These are phyloP conservation scores for Paracorniculantispora psalliotae DNA, from an alignment of 2,329 filamentous ascomycete species.

Conservation along the genomic window DNA sequence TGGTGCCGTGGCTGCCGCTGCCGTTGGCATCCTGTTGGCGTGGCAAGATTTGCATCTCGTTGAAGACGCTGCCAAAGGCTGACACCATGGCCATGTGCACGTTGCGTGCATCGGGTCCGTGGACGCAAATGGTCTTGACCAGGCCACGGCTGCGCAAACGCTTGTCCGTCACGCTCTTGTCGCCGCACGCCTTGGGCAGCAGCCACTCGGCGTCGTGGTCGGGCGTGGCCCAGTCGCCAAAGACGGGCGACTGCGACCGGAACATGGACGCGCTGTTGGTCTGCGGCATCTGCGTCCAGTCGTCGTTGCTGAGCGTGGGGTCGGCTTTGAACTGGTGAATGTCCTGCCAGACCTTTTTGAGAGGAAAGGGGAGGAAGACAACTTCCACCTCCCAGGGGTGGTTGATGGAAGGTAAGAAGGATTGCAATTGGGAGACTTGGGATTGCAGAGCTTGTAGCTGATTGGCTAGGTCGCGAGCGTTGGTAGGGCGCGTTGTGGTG, in stretches of 20 bases:
- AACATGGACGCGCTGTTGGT: conserved; percentile 37
- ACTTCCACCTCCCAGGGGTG: conserved; percentile 73
- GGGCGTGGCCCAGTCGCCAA: conserved; percentile 41
- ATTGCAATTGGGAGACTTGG: conserved; percentile 53
- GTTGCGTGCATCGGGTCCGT: conserved; percentile 60
- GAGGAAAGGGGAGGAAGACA: conserved; percentile 66
- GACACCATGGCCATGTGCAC: conserved; percentile 58
- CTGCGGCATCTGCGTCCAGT: conserved; percentile 52
- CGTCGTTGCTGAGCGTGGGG: conserved; percentile 36
- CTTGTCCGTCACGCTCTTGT: conserved; percentile 58
- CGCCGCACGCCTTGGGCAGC: conserved; percentile 62
- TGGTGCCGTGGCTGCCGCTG: too few relatives aligned
- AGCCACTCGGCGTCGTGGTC: conserved; percentile 55
- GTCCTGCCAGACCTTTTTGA: conserved; percentile 52
- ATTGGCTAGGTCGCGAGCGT: conserved; percentile 43
- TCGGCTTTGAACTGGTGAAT: conserved; percentile 42
- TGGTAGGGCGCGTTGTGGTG: conserved; percentile 33
- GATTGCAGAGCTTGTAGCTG: conserved; percentile 47
- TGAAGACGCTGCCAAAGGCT: conserved; percentile 56
- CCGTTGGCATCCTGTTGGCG: conserved; percentile 25
- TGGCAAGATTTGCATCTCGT: conserved; percentile 36
- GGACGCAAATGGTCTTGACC: conserved; percentile 58
- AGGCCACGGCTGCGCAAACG: conserved; percentile 72
- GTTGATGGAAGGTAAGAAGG: conserved; percentile 53
- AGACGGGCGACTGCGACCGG: conserved; percentile 44